Percentiles rank a stretch among this genome's conserved stretches.
These are phyloP conservation scores for Suillus bovinus DNA, from an alignment of 768 basidiomycete species.

Conservation along the genomic window DNA sequence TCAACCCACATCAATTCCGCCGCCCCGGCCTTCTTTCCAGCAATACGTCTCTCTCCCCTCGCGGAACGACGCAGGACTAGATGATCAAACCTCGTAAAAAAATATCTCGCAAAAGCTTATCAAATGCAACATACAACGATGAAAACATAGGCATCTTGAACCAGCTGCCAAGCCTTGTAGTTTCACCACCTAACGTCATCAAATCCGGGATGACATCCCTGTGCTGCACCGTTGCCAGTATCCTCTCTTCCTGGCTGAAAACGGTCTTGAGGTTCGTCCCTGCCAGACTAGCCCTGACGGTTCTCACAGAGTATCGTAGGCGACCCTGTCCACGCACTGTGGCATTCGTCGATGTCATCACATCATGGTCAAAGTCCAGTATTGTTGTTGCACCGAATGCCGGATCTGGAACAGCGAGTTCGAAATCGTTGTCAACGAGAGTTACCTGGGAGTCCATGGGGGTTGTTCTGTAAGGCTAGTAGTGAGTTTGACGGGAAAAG, in stretches of 20 bases:
- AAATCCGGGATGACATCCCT: slow-evolving; percentile 8
- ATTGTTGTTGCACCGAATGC: neutral
- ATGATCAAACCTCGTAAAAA: neutral
- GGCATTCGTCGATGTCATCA: slow-evolving; percentile 1
- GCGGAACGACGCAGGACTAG: slow-evolving; percentile 1
- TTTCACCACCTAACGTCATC: neutral
- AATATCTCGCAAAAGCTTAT: neutral
- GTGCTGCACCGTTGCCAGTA: slow-evolving; percentile 6
- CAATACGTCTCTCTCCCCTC: slow-evolving; percentile 6
- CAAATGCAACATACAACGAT: neutral
- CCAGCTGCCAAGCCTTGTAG: slow-evolving; percentile 7
- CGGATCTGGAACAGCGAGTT: neutral
- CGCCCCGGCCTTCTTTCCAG: neutral
- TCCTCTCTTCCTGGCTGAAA: slow-evolving; percentile 4
- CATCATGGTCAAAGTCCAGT: slow-evolving; percentile 9
- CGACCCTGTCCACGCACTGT: slow-evolving; percentile 4
- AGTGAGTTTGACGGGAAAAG: too few species aligned
- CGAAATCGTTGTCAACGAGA: neutral
- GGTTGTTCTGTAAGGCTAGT: too few species aligned
- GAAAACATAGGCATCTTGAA: slow-evolving; percentile 5
- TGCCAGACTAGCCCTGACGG: neutral
- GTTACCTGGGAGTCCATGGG: neutral
- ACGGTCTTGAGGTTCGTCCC: neutral
- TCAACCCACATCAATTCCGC: neutral
- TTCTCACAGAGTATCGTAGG: slow-evolving; percentile 1